These are phyloP conservation scores for Yamadazyma paraphyllophila DNA, from an alignment of 805 yeast genomes.

Conservation along the genomic window DNA sequence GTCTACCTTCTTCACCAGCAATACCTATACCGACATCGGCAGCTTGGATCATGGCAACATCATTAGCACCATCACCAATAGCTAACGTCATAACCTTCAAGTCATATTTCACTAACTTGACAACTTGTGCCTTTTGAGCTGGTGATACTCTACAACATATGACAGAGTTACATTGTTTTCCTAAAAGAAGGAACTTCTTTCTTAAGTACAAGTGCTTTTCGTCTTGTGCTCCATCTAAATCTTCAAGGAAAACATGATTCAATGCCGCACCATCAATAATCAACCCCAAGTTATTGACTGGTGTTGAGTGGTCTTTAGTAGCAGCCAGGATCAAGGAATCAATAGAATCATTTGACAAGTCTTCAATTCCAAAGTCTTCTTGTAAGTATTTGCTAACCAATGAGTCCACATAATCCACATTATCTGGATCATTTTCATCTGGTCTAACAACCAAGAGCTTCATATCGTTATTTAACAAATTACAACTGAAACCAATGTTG, in stretches of 20 bases:
- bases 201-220: constrained; percentile 16
- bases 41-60: constrained; percentile 84
- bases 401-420: constrained; percentile 3
- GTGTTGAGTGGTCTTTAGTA: constrained; percentile 61
- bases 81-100: constrained; percentile 76
- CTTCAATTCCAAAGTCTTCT: constrained; percentile 45
- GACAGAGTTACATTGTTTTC: constrained; percentile 77
- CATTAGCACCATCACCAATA: constrained; percentile 85
- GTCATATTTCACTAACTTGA: constrained; percentile 58
- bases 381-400: constrained; percentile 39
- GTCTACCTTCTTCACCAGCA: constrained; percentile 85
- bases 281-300: constrained; percentile 55
- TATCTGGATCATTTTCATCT: constrained; percentile 49
- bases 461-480: constrained; percentile 66
- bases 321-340: constrained; percentile 58
- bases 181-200: constrained; percentile 61
- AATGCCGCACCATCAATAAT: constrained; percentile 73
- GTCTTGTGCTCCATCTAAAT: constrained; percentile 21
- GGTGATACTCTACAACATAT: constrained; percentile 84
- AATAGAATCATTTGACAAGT: constrained; percentile 39
- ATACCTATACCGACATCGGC: constrained; percentile 85
- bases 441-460: constrained; percentile 63
- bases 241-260: constrained; percentile 35
- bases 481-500: constrained; percentile 78
- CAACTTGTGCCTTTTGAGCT: constrained; percentile 77